Base-by-base conservation (phyloP, 192 early-diverging fungal genomes). In the Chytriomyces confervae region DNA sequence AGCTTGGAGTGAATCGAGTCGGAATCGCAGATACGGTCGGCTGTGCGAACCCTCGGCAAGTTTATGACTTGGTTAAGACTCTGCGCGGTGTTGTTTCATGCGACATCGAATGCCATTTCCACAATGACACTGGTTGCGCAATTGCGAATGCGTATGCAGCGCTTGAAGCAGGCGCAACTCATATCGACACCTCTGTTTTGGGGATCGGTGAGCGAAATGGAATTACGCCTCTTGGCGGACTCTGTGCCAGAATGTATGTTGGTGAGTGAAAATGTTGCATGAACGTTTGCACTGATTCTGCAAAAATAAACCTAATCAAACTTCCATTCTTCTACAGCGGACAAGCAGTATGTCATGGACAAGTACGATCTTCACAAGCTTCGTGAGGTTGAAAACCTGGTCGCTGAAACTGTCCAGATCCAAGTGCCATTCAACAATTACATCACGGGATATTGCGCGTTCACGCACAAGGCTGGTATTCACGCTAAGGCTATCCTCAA, bases 61-160 rank as follows among this genome's bases (percentile, higher is more conserved):
- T 99, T 24, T 96, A 96, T 76, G 97, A 99, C 73, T 91, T 99
- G 36, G 96, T 99, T 67, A 91, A 94, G 81, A 99, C 97, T 20
- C 88, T 99, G 20, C 91, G 97, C 70, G 89, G 91, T 62, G 95
- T 99, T 61, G 95, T 99, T 20, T 95, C 93, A 51, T 98, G 96
- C 84, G 97, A 99, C 80, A 99, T 99, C 78, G 97, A 99, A 85
- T 95, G 94, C 84, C 97, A 99, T 84, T 99, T 99, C 92, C 97
- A 99, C 86, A 96, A 99, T 84, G 97, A 99, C 85, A 99, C 97
- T n/a, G 96, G 96, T 62, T 99, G 97, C 82, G 95, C 96, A 50
- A 97, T 98, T 77, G 97, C 96, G 61, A 99, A 99, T 83, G 95
- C 97, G 61, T 97, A 96, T 80, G 94, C 95, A 20, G 96, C 96